Conservation (phyloP, 1,284 basidiomycete species). For the Thelephora terrestris region DNA sequence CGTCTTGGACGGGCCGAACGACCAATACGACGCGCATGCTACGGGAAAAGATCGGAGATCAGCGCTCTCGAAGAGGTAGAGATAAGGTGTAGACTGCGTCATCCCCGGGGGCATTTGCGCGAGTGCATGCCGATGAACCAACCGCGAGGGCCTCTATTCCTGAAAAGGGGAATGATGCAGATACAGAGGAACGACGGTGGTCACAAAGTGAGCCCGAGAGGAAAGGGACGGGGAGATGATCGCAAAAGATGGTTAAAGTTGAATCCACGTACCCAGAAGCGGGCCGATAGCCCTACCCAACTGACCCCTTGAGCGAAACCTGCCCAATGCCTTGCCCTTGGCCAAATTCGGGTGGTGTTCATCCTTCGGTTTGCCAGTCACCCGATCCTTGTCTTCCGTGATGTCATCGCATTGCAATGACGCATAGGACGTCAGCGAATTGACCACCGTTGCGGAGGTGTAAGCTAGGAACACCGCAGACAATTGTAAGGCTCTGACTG, state of each 20-base stretch:
- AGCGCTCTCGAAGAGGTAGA: slow-evolving; percentile 5
- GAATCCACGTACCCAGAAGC: slow-evolving; percentile 50
- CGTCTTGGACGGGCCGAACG: slow-evolving; percentile 71
- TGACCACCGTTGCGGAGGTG: slow-evolving; percentile 88
- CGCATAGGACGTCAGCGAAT: slow-evolving; percentile 76
- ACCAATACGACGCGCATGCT: slow-evolving; percentile 85
- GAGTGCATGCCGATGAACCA: too few species aligned
- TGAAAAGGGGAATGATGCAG: too few species aligned
- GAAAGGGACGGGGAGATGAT: neutral
- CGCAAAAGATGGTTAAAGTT: slow-evolving; percentile 4
- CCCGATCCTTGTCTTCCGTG: slow-evolving; percentile 33
- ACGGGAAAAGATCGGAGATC: slow-evolving; percentile 5
- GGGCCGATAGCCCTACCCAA: slow-evolving; percentile 86
- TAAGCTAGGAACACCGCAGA: slow-evolving; percentile 79
- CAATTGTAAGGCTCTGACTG: slow-evolving; percentile 55
- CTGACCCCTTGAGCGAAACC: slow-evolving; percentile 82
- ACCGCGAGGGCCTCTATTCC: too few species aligned
- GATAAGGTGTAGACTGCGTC: slow-evolving; percentile 1
- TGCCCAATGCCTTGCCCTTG: slow-evolving; percentile 78
- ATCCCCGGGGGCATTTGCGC: too few species aligned
- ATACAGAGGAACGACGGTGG: too few species aligned
- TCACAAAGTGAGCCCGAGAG: too few species aligned
- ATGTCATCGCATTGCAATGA: slow-evolving; percentile 78
- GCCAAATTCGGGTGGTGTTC: slow-evolving; percentile 55
- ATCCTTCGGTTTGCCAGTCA: slow-evolving; percentile 37